A percentile compares a stretch with the other conserved stretches of the same genome.
Conservation (phyloP, 1,284 basidiomycete genomes). For the Xerocomus amazonicus region DNA sequence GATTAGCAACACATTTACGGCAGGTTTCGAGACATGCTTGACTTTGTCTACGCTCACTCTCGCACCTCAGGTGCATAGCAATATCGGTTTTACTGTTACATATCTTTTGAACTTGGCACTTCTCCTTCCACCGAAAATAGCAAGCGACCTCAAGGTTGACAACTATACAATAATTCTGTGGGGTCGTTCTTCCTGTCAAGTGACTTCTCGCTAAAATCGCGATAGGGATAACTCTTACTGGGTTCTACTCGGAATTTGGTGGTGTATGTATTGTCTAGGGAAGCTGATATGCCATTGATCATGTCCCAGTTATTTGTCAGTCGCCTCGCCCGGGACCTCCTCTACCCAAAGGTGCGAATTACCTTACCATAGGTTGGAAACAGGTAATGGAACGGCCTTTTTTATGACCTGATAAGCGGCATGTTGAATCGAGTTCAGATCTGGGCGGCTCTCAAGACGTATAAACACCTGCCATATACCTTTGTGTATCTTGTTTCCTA, state of each 20-base stretch:
- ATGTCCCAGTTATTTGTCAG: conserved; percentile 63
- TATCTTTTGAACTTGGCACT: conserved; percentile 69
- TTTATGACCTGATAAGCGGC: not conserved
- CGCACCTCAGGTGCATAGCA: conserved; percentile 62
- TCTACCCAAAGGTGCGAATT: conserved; percentile 69
- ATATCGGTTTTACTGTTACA: conserved; percentile 68
- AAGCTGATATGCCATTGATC: not conserved
- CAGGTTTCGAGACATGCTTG: conserved; percentile 33
- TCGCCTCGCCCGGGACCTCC: conserved; percentile 70
- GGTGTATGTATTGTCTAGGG: conserved; percentile 52
- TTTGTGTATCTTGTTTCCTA: conserved; percentile 73
- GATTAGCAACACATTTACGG: conserved; percentile 82
- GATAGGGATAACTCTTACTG: conserved; percentile 68
- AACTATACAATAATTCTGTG: conserved; percentile 66
- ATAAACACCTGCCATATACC: conserved; percentile 69
- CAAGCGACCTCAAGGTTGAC: conserved; percentile 62
- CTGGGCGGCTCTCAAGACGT: conserved; percentile 66
- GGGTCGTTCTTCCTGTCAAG: conserved; percentile 23
- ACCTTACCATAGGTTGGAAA: conserved; percentile 78
- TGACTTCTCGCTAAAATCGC: conserved; percentile 1
- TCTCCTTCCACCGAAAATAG: conserved; percentile 57
- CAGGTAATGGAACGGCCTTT: conserved; percentile 41
- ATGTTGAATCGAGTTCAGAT: conserved; percentile 42
- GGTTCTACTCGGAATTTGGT: conserved; percentile 74
- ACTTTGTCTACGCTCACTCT: conserved; percentile 4